phyloP scores from a whole-genome alignment of 1,284 basidiomycete species.

The Sphagnurus paluster region DNA sequence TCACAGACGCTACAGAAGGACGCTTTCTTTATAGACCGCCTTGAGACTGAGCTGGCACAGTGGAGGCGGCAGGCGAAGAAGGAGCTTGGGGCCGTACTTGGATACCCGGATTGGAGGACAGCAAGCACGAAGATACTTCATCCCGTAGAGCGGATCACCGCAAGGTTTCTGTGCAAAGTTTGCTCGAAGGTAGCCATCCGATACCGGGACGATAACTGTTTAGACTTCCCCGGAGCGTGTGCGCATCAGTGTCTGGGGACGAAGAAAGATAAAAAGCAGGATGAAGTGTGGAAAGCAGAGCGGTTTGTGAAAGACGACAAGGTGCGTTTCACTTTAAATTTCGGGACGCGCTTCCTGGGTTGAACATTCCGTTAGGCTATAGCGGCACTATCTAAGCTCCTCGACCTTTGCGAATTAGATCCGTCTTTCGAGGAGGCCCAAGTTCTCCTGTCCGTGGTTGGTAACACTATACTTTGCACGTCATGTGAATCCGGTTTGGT shows the following conservation, averaged over 20 bases:
- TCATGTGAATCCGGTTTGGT: constrained; percentile 52
- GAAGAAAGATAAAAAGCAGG: constrained; percentile 26
- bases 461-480: constrained; percentile 43
- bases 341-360: not conserved
- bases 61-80: constrained; percentile 49
- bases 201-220: constrained; percentile 39
- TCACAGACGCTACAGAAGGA: constrained; percentile 28
- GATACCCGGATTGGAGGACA: constrained; percentile 48
- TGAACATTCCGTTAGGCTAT: constrained; percentile 38
- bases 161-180: constrained; percentile 54
- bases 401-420: constrained; percentile 31
- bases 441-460: constrained; percentile 24
- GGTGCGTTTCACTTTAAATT: constrained; percentile 33
- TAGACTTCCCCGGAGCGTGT: constrained; percentile 59
- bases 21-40: constrained; percentile 35
- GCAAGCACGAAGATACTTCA: constrained; percentile 46
- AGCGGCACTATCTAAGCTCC: constrained; percentile 36
- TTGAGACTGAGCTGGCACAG: constrained; percentile 43
- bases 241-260: constrained; percentile 49
- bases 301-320: constrained; percentile 57
- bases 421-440: constrained; percentile 32
- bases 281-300: constrained; percentile 45
- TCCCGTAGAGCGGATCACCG: constrained; percentile 57
- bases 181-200: constrained; percentile 41
- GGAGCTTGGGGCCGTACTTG: constrained; percentile 46